Base-by-base conservation (phyloP, 805 yeast species). In the Clavispora santaluciae region DNA sequence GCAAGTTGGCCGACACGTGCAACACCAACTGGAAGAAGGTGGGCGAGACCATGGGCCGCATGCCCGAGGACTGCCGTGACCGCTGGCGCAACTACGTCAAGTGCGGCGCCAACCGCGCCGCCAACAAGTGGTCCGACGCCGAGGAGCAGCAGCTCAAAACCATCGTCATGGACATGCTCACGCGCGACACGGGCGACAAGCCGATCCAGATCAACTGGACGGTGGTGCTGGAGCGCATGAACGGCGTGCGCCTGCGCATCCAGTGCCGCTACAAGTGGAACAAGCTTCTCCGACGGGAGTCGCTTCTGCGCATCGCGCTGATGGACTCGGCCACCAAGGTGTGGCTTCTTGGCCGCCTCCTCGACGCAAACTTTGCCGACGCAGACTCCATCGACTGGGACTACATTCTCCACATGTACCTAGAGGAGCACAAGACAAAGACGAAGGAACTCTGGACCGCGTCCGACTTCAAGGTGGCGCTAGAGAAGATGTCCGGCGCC, bases 51-150 rank as follows among this genome's bases (percentile, higher is more conserved):
- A 70, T 91, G 78, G 87, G 86, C 11, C 72, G 98, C 54, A 91
- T 91, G 98, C 97, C 98, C 0, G 98, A 91, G 57, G 98, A 91
- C 64, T 90, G 97, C 61, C 75, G 98, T 52, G 98, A 91, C 60
- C 73, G 98, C 53, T 91, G 95, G 95, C 74, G 98, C 61, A 91
- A 91, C 59, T 91, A 90, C 58, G 85, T 90, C 47, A 90, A 90
- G 61, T 91, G 97, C 67, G 97, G 97, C 18, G 71, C 70, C 13
- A 77, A 77, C 40, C 72, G 97, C 48, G 78, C 81, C 7, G 74
- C 77, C 37, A 85, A 86, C 59, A 86, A 84, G 57, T 90, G 98
- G 98, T 68, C 83, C 0, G 56, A 61, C 1, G 79, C 75, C 25
- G 96, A 87, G 55, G 97, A 90, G 58, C 71, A 66, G 15, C 61